These are phyloP conservation scores for Phyllosticta citribraziliensis DNA, from an alignment of 2,329 filamentous ascomycete species.

Conservation along the genomic window DNA sequence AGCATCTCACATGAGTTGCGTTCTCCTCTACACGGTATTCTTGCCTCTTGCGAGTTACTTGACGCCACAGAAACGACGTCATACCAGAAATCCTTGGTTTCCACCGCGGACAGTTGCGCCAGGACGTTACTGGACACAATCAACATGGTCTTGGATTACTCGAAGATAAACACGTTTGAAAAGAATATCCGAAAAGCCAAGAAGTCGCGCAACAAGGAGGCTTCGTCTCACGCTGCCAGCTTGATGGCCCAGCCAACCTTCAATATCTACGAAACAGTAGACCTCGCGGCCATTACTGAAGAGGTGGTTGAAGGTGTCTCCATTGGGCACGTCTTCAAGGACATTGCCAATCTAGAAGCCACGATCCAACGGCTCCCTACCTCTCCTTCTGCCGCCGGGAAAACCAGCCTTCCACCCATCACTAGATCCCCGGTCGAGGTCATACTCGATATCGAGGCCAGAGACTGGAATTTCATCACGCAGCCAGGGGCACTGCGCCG, in stretches of 20 bases:
- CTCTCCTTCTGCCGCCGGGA: neutral
- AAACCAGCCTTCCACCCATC: neutral
- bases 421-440: slow-evolving; percentile 26
- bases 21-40: slow-evolving; percentile 30
- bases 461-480: slow-evolving; percentile 35
- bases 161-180: slow-evolving; percentile 35
- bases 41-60: slow-evolving; percentile 41
- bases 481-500: slow-evolving; percentile 39
- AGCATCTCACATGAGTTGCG: slow-evolving; percentile 45
- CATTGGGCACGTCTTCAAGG: slow-evolving; percentile 37
- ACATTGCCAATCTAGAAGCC: slow-evolving; percentile 11
- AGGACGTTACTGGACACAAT: slow-evolving; percentile 43
- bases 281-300: slow-evolving; percentile 40
- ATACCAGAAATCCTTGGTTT: slow-evolving; percentile 34
- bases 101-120: slow-evolving; percentile 41
- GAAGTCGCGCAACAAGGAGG: slow-evolving; percentile 15
- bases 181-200: slow-evolving; percentile 19
- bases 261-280: slow-evolving; percentile 25
- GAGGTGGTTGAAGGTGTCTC: slow-evolving; percentile 47
- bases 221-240: slow-evolving; percentile 12
- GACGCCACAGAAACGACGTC: slow-evolving; percentile 33
- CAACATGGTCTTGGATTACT: slow-evolving; percentile 34
- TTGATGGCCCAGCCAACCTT: slow-evolving; percentile 20
- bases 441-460: slow-evolving; percentile 34
- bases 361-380: neutral